Evolutionary conservation across 441 rosid species (phyloP).

Genomic region (Adansonia rubrostipa): DNA sequence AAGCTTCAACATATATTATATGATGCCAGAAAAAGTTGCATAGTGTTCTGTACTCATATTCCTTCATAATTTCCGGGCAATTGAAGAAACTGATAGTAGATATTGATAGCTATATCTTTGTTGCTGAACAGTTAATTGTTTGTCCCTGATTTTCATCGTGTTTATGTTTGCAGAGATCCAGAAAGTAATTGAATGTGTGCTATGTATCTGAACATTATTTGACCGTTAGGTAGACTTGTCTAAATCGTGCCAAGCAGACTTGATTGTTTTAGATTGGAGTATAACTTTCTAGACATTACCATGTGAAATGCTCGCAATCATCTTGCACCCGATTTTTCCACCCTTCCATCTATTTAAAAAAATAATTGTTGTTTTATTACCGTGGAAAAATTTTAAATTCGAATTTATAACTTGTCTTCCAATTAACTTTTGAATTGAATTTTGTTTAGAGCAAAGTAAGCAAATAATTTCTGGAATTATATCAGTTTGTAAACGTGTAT

Average conservation of each 20-base stretch:
- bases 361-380: neutral
- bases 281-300: neutral
- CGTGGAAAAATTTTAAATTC: neutral
- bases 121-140: neutral
- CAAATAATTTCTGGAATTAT: neutral
- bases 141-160: neutral
- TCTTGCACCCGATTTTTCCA: neutral
- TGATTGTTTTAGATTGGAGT: neutral
- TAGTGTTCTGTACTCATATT: neutral
- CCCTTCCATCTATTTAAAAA: neutral
- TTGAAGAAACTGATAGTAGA: neutral
- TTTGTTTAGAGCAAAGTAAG: neutral
- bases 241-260: neutral
- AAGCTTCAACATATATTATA: neutral
- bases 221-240: neutral
- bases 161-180: neutral
- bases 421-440: neutral
- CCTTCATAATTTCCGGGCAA: neutral
- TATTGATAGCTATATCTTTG: neutral
- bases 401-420: neutral
- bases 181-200: neutral
- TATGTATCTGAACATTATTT: neutral
- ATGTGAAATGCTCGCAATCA: neutral
- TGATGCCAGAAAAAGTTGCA: neutral
- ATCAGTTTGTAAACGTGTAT: slow-evolving; percentile 3